Percentiles rank a stretch among this genome's conserved stretches.
phyloP scores from a whole-genome alignment of 2,329 filamentous ascomycete genomes.

The Colletotrichum spinosum region DNA sequence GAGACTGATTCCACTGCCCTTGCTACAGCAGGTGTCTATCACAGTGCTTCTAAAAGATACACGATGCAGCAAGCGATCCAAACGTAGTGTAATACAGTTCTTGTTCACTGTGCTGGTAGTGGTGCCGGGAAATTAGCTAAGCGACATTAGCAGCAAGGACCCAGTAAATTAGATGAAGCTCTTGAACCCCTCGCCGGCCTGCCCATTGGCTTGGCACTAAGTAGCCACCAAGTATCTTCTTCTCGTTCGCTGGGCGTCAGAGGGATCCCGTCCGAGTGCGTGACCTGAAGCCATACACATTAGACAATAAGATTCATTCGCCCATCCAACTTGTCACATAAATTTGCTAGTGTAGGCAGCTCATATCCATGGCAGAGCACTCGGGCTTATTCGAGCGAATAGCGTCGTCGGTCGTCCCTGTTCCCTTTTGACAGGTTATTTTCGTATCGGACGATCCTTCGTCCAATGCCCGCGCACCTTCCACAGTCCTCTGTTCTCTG shows the following conservation, averaged over 20 bases:
- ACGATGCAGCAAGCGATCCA: no score
- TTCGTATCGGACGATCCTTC: slow-evolving; percentile 2
- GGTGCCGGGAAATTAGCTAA: slow-evolving; percentile 39
- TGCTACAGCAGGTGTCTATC: no score
- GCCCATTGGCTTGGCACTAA: slow-evolving; percentile 21
- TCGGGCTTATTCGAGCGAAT: slow-evolving; percentile 4
- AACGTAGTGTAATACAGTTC: no score
- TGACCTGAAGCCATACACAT: slow-evolving; percentile 14
- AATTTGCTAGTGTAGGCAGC: background rate
- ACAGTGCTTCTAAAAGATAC: no score
- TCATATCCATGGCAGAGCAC: background rate
- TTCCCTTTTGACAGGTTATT: slow-evolving; percentile 32
- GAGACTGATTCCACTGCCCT: background rate
- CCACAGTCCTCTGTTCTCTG: background rate
- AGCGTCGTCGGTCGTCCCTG: background rate
- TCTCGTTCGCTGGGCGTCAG: background rate
- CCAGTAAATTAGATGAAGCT: slow-evolving; percentile 36
- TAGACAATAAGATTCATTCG: no score
- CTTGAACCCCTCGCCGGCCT: slow-evolving; percentile 11
- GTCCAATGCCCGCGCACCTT: background rate
- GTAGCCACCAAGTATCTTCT: background rate
- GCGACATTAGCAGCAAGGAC: slow-evolving; percentile 37
- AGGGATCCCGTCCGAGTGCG: background rate
- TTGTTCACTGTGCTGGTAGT: background rate
- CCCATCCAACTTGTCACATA: background rate